These are phyloP conservation scores for Silene latifolia DNA, from an alignment of 148 eudicot species.

Conservation along the genomic window DNA sequence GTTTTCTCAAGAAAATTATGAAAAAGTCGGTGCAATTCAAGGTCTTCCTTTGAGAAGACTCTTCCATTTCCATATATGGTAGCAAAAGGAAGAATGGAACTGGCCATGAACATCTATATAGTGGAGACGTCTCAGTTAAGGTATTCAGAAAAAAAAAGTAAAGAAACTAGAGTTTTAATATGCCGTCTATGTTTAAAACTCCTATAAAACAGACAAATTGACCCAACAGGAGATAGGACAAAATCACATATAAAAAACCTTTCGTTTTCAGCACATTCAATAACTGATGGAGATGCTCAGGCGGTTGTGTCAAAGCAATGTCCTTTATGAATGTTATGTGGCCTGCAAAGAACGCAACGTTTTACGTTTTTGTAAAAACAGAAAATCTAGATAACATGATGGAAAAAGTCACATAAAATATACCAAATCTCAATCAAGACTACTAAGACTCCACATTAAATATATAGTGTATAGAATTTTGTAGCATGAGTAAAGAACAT, in stretches of 20 bases:
- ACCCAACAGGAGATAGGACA: not conserved
- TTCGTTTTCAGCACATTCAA: constrained; percentile 70
- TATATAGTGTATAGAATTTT: not conserved
- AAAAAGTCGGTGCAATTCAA: not conserved
- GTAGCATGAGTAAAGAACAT: not conserved
- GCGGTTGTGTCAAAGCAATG: constrained; percentile 75
- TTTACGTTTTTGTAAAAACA: not conserved
- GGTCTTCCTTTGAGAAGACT: not conserved
- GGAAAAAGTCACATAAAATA: not conserved
- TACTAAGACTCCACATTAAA: not conserved
- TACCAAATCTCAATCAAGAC: not conserved
- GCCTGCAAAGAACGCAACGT: constrained; percentile 37
- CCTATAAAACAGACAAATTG: not conserved
- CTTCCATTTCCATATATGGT: not conserved
- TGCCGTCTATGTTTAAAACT: not conserved
- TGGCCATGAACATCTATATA: not conserved
- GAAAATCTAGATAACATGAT: not conserved
- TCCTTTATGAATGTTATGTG: constrained; percentile 80
- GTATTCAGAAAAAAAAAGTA: not conserved
- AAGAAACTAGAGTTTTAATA: not conserved
- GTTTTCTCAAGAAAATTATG: not conserved
- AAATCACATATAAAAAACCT: constrained; percentile 38
- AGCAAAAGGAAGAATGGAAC: not conserved
- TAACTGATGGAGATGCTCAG: constrained; percentile 80
- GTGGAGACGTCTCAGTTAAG: not conserved